phyloP scores from a whole-genome alignment of 164 flowering plant species.

The Berberis thunbergii region DNA sequence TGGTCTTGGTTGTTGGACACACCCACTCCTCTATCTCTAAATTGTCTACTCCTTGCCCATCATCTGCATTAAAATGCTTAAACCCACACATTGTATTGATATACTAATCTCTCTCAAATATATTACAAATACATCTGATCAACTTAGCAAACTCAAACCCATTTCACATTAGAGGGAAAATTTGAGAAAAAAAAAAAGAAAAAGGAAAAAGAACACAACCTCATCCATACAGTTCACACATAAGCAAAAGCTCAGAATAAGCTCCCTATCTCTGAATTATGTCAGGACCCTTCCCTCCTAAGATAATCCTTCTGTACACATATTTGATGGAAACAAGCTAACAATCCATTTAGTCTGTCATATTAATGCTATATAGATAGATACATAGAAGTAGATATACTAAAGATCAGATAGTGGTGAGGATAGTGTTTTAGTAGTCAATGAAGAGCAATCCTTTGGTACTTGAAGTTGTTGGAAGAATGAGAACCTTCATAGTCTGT shows the following conservation, averaged over 20 bases:
- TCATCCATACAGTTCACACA: not conserved
- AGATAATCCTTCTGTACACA: slow-evolving; percentile 9
- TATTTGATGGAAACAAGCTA: not conserved
- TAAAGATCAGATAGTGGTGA: no score
- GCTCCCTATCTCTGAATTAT: slow-evolving; percentile 5
- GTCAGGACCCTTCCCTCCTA: not conserved
- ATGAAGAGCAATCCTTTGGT: slow-evolving; percentile 37
- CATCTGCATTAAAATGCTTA: no score
- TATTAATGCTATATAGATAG: not conserved
- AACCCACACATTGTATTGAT: no score
- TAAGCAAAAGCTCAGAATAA: slow-evolving; percentile 7
- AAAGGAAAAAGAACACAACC: not conserved
- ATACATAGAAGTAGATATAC: not conserved
- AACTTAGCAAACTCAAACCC: slow-evolving; percentile 4
- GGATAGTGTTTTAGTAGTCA: slow-evolving; percentile 15
- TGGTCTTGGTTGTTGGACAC: no score
- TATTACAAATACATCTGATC: no score
- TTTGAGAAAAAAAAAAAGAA: not conserved
- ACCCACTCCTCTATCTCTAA: no score
- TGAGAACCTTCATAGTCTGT: slow-evolving; percentile 30
- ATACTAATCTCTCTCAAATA: no score
- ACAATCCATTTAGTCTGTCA: slow-evolving; percentile 6
- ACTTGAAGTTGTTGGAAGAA: slow-evolving; percentile 40
- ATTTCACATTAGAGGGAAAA: not conserved
- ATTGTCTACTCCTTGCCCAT: no score